These are phyloP conservation scores for Ustilago lituana DNA, from an alignment of 1,284 basidiomycete genomes.

Conservation along the genomic window DNA sequence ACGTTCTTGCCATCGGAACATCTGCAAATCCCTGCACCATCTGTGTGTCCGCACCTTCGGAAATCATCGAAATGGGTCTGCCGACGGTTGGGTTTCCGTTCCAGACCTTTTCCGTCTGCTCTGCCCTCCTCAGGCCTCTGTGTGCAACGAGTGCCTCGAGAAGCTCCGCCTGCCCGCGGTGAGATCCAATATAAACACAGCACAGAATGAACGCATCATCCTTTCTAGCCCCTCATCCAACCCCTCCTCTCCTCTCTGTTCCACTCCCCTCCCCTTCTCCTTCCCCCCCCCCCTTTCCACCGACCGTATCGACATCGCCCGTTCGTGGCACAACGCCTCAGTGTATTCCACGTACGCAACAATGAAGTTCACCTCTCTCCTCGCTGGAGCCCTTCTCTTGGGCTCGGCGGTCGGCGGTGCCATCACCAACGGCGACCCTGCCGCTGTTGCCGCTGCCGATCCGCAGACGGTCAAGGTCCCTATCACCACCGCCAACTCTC, in stretches of 20 bases:
- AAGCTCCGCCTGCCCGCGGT: background rate
- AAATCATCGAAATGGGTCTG: background rate
- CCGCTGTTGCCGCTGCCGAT: background rate
- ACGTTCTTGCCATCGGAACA: too few species aligned
- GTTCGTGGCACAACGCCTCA: too few species aligned
- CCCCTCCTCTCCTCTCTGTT: background rate
- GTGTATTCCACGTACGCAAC: too few species aligned
- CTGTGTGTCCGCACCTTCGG: background rate
- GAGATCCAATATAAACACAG: constrained; percentile 1
- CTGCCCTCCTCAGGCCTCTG: too few species aligned
- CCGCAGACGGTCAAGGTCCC: constrained; percentile 8
- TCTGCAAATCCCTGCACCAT: background rate
- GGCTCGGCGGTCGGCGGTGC: constrained; percentile 16
- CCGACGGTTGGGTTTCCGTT: background rate
- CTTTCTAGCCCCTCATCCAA: background rate
- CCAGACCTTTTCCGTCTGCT: background rate
- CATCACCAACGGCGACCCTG: background rate
- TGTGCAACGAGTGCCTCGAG: too few species aligned
- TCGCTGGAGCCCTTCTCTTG: constrained; percentile 15
- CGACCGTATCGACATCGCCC: background rate
- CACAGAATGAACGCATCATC: background rate
- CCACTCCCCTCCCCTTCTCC: background rate
- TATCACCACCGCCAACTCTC: constrained; percentile 40
- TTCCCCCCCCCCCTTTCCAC: background rate
- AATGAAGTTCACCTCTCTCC: constrained; percentile 33